Evolutionary conservation across 169 alveolate species (phyloP).

Genomic region (Cryptosporidium muris): DNA sequence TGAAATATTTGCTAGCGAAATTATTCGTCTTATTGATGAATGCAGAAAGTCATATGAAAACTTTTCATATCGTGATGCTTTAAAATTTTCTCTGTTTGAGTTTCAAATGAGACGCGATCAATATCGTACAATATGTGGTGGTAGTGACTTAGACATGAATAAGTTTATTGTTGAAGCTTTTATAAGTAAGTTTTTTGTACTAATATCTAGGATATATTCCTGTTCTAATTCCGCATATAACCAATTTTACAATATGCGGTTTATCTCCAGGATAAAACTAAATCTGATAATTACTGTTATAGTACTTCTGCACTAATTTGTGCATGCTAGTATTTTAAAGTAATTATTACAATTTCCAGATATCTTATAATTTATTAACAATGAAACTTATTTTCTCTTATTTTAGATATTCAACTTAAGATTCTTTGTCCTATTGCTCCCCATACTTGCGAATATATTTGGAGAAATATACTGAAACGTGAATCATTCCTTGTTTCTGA

Average conservation of each 20-base stretch:
- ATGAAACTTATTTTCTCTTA: not conserved
- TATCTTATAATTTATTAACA: not conserved
- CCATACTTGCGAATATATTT: slow-evolving; percentile 89
- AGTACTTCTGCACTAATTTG: not conserved
- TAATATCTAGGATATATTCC: not conserved
- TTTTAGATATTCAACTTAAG: slow-evolving; percentile 80
- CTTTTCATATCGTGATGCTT: slow-evolving; percentile 86
- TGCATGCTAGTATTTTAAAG: not conserved
- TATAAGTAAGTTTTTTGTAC: slow-evolving; percentile 42
- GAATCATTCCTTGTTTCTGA: slow-evolving; percentile 76
- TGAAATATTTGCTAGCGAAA: slow-evolving; percentile 84
- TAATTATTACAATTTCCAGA: not conserved
- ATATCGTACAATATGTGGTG: slow-evolving; percentile 77
- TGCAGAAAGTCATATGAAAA: slow-evolving; percentile 82
- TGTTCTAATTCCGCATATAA: slow-evolving; percentile 58
- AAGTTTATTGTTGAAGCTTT: slow-evolving; percentile 3
- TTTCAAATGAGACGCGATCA: slow-evolving; percentile 79
- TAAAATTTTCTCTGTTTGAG: slow-evolving; percentile 85
- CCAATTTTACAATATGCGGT: slow-evolving; percentile 3
- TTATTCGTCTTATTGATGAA: slow-evolving; percentile 78
- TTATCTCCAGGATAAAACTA: slow-evolving; percentile 68
- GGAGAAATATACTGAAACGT: slow-evolving; percentile 84
- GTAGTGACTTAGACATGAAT: slow-evolving; percentile 30
- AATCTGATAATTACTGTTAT: not conserved
- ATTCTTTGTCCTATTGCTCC: slow-evolving; percentile 89